These are phyloP conservation scores for Agastache rugosa DNA, from an alignment of 257 asterid genomes.

Conservation along the genomic window DNA sequence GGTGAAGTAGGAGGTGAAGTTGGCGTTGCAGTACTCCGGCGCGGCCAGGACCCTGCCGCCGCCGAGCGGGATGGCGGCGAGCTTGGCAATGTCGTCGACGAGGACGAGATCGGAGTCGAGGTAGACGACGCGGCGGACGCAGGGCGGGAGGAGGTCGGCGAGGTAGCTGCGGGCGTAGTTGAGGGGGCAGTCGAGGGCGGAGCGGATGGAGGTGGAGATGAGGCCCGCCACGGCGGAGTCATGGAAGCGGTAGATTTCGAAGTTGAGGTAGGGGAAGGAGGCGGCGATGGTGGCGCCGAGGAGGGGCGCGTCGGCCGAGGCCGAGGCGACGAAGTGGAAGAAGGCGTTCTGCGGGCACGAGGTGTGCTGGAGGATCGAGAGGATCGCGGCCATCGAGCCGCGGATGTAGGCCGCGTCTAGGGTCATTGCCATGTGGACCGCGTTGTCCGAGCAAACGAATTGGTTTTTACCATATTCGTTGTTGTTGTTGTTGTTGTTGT, in stretches of 20 bases:
- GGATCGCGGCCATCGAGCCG: conserved; percentile 91
- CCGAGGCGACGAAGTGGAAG: conserved; percentile 80
- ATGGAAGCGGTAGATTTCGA: conserved; percentile 61
- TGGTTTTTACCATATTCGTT: background rate
- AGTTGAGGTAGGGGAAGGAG: conserved; percentile 78
- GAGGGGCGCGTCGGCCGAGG: conserved; percentile 52
- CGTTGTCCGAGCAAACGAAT: conserved; percentile 54
- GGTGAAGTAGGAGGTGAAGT: conserved; percentile 87
- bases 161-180: conserved; percentile 93
- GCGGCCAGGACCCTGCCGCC: conserved; percentile 75
- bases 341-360: conserved; percentile 80
- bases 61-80: conserved; percentile 60
- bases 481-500: background rate
- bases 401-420: conserved; percentile 82
- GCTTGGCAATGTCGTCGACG: conserved; percentile 82
- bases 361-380: conserved; percentile 82
- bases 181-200: conserved; percentile 92
- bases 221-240: conserved; percentile 67
- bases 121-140: conserved; percentile 78
- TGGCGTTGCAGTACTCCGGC: conserved; percentile 93
- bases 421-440: conserved; percentile 89
- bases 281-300: conserved; percentile 57
- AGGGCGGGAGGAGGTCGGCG: conserved; percentile 70
- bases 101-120: conserved; percentile 85
- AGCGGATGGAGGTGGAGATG: conserved; percentile 92